Percentiles rank a stretch among this genome's conserved stretches.
phyloP scores from a whole-genome alignment of 2,329 filamentous ascomycete species.

The Byssothecium circinans region DNA sequence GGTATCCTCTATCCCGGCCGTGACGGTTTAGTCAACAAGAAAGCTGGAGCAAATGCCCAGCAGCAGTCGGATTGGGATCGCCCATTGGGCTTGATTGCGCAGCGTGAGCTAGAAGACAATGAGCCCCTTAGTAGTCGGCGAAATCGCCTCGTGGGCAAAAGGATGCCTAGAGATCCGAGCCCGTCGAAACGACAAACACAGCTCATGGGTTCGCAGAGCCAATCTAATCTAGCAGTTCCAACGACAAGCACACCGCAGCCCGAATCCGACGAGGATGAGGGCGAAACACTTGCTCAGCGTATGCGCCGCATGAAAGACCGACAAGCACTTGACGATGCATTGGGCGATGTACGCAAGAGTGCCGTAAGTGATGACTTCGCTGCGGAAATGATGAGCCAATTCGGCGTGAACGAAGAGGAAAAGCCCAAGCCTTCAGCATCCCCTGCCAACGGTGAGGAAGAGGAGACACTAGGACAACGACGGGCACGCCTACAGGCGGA shows the following conservation, averaged over 20 bases:
- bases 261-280: slow-evolving; percentile 48
- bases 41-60: slow-evolving; percentile 49
- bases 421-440: slow-evolving; percentile 30
- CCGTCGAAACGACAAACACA: slow-evolving; percentile 24
- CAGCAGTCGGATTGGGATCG: slow-evolving; percentile 54
- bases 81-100: slow-evolving; percentile 76
- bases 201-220: slow-evolving; percentile 22
- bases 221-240: slow-evolving; percentile 31
- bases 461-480: slow-evolving; percentile 79
- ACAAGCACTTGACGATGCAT: slow-evolving; percentile 51
- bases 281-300: slow-evolving; percentile 68
- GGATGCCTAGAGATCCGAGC: slow-evolving; percentile 31
- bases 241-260: slow-evolving; percentile 30
- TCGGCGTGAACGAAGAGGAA: slow-evolving; percentile 33
- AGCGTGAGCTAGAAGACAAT: slow-evolving; percentile 84
- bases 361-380: slow-evolving; percentile 69
- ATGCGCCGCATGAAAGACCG: slow-evolving; percentile 65
- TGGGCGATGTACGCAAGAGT: slow-evolving; percentile 46
- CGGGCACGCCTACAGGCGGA: slow-evolving; percentile 73
- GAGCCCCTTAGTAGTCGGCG: slow-evolving; percentile 81
- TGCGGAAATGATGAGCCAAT: slow-evolving; percentile 63
- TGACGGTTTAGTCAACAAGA: slow-evolving; percentile 53
- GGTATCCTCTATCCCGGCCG: slow-evolving; percentile 74
- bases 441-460: slow-evolving; percentile 53
- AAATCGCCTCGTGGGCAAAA: slow-evolving; percentile 69